phyloP scores from a whole-genome alignment of 371 early-diverging fungal species.

The Dichotomocladium elegans region DNA sequence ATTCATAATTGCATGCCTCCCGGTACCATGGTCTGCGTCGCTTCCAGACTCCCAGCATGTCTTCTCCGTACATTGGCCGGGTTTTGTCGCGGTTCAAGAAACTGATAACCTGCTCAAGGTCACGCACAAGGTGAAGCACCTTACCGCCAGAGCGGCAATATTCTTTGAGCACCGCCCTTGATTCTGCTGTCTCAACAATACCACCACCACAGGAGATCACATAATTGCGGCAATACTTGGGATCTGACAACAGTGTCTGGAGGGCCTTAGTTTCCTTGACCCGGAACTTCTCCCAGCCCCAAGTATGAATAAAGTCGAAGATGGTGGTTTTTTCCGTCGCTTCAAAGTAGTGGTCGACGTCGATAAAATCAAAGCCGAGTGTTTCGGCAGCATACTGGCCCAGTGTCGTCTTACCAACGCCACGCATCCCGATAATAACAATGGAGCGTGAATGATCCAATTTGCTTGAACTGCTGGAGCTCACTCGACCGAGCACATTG shows the following conservation, averaged over 20 bases:
- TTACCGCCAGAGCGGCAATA: conserved; percentile 57
- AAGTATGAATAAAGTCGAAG: conserved; percentile 68
- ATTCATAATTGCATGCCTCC: conserved; percentile 80
- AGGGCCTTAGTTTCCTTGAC: conserved; percentile 69
- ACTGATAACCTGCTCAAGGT: conserved; percentile 73
- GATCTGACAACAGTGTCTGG: conserved; percentile 34
- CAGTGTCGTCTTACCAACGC: conserved; percentile 91
- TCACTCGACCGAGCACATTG: conserved; percentile 19
- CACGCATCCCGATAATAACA: conserved; percentile 95
- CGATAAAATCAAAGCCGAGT: conserved; percentile 75
- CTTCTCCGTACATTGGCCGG: conserved; percentile 85
- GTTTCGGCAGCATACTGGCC: conserved; percentile 71
- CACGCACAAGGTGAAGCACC: conserved; percentile 80
- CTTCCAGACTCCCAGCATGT: conserved; percentile 74
- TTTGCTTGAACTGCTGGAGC: conserved; percentile 3
- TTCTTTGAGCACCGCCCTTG: conserved; percentile 58
- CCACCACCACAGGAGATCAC: conserved; percentile 96
- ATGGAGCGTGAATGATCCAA: conserved; percentile 51
- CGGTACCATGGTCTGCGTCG: conserved; percentile 77
- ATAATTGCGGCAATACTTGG: conserved; percentile 42
- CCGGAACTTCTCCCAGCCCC: conserved; percentile 93
- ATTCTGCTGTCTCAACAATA: conserved; percentile 81
- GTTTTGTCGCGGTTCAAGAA: conserved; percentile 79
- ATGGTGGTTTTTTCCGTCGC: conserved; percentile 62
- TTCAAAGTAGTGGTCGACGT: conserved; percentile 88